A percentile compares a stretch with the other conserved stretches of the same genome.
These are phyloP conservation scores for Scedosporium apiospermum DNA, from an alignment of 2,329 filamentous ascomycete genomes.

Conservation along the genomic window DNA sequence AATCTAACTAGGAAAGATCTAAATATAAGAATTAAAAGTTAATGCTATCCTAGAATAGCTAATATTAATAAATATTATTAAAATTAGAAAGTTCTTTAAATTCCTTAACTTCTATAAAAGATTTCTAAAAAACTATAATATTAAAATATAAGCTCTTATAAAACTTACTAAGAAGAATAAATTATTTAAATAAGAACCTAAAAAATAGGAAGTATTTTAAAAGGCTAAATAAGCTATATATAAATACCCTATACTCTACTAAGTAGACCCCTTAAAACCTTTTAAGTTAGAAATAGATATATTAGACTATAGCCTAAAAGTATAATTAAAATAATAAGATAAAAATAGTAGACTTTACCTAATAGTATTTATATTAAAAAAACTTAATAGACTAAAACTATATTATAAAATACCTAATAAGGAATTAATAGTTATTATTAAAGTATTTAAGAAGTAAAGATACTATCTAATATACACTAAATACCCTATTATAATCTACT, in stretches of 20 bases:
- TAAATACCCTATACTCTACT: background rate
- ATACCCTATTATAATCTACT: background rate
- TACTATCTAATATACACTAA: background rate
- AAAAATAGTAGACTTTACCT: background rate
- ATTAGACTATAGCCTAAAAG: no score
- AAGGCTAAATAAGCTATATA: background rate
- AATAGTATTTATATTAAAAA: background rate
- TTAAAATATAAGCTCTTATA: background rate
- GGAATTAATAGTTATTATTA: background rate
- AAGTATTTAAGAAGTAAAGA: background rate
- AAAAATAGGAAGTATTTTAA: background rate
- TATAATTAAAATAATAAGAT: no score
- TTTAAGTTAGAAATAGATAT: no score
- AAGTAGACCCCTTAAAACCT: no score
- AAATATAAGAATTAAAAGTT: background rate
- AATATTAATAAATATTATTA: background rate
- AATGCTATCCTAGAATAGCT: background rate
- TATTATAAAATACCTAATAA: background rate
- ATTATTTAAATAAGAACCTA: background rate
- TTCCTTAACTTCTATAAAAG: background rate
- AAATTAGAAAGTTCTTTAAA: background rate
- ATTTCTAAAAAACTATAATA: background rate
- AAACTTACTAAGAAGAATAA: background rate
- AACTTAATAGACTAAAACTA: background rate
- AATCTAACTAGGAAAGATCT: background rate